These are phyloP conservation scores for Pythium monospermum DNA, from an alignment of 352 stramenopile species.

Conservation along the genomic window DNA sequence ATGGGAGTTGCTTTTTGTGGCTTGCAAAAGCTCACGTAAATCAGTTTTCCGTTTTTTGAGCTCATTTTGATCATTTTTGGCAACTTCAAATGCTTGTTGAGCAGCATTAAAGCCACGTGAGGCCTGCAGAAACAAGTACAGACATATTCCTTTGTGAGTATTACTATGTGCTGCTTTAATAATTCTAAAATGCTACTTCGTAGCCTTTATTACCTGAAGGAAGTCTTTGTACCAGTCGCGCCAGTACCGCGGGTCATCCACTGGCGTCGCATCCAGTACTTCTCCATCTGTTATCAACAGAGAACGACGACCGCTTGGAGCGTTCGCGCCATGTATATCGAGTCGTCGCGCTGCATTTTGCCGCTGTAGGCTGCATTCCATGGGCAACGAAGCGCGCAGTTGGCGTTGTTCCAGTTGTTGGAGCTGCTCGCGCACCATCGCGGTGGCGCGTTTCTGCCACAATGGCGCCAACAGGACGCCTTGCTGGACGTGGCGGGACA, in stretches of 20 bases:
- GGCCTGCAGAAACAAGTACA: constrained; percentile 21
- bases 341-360: constrained; percentile 14
- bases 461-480: constrained; percentile 34
- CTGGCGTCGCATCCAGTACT: background rate
- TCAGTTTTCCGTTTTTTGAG: constrained; percentile 43
- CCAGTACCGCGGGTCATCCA: constrained; percentile 35
- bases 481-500: constrained; percentile 23
- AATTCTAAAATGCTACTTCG: too few species aligned
- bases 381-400: background rate
- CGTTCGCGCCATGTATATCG: background rate
- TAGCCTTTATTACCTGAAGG: constrained; percentile 38
- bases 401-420: constrained; percentile 3
- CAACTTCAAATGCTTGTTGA: constrained; percentile 31
- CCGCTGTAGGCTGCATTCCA: constrained; percentile 9
- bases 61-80: constrained; percentile 36
- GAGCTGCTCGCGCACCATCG: constrained; percentile 11
- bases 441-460: constrained; percentile 32
- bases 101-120: constrained; percentile 26
- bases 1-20: constrained; percentile 33
- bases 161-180: too few species aligned
- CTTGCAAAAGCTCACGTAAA: constrained; percentile 47
- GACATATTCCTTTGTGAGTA: too few species aligned
- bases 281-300: background rate
- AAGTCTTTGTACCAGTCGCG: constrained; percentile 49
- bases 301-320: background rate